A percentile compares a stretch with the other conserved stretches of the same genome.
Evolutionary conservation across 768 basidiomycete species (phyloP).

Genomic region (Lactifluus echinatus): DNA sequence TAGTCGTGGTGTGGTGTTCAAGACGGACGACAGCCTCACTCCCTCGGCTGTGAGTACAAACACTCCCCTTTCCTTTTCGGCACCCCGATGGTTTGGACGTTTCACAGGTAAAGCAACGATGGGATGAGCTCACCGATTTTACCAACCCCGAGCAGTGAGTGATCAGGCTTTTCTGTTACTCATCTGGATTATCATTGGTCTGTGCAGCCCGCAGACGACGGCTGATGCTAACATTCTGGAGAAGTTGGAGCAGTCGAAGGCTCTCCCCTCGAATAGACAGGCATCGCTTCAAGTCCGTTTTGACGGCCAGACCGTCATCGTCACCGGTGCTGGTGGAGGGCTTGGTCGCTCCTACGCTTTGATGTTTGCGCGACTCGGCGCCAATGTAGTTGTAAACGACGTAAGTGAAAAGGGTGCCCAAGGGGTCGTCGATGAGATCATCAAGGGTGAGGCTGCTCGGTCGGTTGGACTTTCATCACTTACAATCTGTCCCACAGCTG

Average conservation of each 20-base stretch:
- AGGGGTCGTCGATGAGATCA: conserved; percentile 80
- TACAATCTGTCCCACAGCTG: conserved; percentile 41
- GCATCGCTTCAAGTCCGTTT: conserved; percentile 64
- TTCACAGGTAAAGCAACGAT: conserved; percentile 67
- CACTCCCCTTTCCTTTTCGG: background rate
- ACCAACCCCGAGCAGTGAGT: conserved; percentile 58
- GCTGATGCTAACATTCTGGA: conserved; percentile 53
- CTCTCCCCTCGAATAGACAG: conserved; percentile 59
- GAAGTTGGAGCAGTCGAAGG: conserved; percentile 56
- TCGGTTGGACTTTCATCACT: background rate
- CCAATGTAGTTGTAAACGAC: conserved; percentile 95
- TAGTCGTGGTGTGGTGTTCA: conserved; percentile 80
- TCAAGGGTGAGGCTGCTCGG: conserved; percentile 43
- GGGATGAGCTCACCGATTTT: conserved; percentile 78
- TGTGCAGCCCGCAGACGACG: conserved; percentile 50
- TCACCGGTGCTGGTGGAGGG: conserved; percentile 93
- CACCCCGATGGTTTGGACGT: background rate
- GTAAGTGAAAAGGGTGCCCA: conserved; percentile 80
- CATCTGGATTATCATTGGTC: conserved; percentile 16
- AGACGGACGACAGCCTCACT: conserved; percentile 82
- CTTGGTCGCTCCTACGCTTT: conserved; percentile 87
- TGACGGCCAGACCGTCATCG: conserved; percentile 83
- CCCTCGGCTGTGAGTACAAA: conserved; percentile 72
- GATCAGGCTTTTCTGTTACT: background rate
- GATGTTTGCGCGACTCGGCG: conserved; percentile 89